These are phyloP conservation scores for Emericellopsis cladophorae DNA, from an alignment of 2,329 filamentous ascomycete species.

Conservation along the genomic window DNA sequence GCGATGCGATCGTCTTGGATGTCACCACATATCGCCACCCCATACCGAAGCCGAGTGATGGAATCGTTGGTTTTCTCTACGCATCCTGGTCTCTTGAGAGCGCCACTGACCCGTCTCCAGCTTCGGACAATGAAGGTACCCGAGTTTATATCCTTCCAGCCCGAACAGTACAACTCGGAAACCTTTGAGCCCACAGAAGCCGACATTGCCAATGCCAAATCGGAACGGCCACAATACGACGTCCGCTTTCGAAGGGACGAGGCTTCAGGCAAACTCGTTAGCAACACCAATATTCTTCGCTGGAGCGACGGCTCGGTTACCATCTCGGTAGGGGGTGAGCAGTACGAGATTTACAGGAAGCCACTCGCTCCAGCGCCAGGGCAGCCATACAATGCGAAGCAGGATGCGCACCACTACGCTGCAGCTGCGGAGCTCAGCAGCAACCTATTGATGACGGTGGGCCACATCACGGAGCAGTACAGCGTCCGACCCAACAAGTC, in stretches of 20 bases:
- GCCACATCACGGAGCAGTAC: constrained; percentile 64
- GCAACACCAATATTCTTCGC: constrained; percentile 61
- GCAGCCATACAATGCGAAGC: constrained; percentile 50
- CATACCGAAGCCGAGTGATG: constrained; percentile 57
- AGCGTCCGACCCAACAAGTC: constrained; percentile 54
- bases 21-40: constrained; percentile 56
- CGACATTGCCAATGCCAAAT: constrained; percentile 37
- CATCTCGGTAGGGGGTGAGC: constrained; percentile 60
- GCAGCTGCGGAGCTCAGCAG: constrained; percentile 58
- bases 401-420: constrained; percentile 67
- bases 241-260: constrained; percentile 58
- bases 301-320: constrained; percentile 75
- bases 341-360: constrained; percentile 65
- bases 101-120: constrained; percentile 20
- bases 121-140: constrained; percentile 61
- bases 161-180: constrained; percentile 52
- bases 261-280: constrained; percentile 53
- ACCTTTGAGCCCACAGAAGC: constrained; percentile 49
- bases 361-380: constrained; percentile 48
- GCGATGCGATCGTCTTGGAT: constrained; percentile 47
- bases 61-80: constrained; percentile 38
- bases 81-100: background rate
- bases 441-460: constrained; percentile 57
- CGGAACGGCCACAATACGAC: constrained; percentile 49
- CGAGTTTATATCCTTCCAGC: constrained; percentile 57